Conservation (phyloP, 352 stramenopile genomes). For the Phytophthora tentaculata region DNA sequence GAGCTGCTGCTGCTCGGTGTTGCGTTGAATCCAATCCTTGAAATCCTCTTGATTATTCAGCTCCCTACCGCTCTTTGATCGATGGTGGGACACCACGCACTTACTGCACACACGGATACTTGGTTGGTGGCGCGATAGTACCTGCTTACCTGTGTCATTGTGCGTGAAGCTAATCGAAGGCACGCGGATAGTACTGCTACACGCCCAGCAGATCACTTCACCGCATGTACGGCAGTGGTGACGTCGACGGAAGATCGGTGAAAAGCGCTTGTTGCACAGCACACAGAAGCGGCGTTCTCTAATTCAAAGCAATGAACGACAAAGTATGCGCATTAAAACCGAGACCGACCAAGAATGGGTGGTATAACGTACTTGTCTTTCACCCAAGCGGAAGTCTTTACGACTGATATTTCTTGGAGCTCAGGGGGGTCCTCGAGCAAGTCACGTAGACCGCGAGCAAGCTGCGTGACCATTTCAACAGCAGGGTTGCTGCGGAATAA, state of each 20-base stretch:
- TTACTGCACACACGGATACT: constrained; percentile 88
- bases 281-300: constrained; percentile 83
- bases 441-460: constrained; percentile 79
- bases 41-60: constrained; percentile 84
- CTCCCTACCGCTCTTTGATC: constrained; percentile 72
- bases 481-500: constrained; percentile 86
- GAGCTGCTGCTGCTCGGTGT: constrained; percentile 52
- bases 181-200: constrained; percentile 84
- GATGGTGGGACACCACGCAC: constrained; percentile 82
- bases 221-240: constrained; percentile 90
- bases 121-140: constrained; percentile 77
- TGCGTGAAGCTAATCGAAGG: constrained; percentile 87
- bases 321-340: constrained; percentile 24
- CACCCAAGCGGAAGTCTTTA: constrained; percentile 84
- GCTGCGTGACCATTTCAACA: constrained; percentile 84
- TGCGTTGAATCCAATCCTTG: constrained; percentile 81
- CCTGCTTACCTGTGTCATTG: constrained; percentile 81
- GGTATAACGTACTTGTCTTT: constrained; percentile 74
- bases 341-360: neutral
- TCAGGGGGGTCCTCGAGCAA: constrained; percentile 81
- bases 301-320: constrained; percentile 16
- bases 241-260: constrained; percentile 82
- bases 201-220: constrained; percentile 90
- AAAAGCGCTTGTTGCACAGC: constrained; percentile 85
- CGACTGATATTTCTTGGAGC: constrained; percentile 81